Base-by-base conservation (phyloP, 164 flowering plant genomes). In the Euptelea pleiosperma region DNA sequence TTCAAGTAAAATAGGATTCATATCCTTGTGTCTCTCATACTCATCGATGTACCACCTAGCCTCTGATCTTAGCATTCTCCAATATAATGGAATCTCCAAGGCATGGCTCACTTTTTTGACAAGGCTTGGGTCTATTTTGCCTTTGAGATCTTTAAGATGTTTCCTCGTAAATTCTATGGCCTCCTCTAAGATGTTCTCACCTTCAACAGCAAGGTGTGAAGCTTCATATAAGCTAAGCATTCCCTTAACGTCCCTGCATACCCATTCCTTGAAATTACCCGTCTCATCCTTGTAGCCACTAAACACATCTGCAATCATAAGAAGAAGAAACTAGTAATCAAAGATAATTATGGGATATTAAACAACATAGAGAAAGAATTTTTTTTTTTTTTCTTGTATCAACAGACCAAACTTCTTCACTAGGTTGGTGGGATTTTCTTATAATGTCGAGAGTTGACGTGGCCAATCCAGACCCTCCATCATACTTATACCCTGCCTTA, bases 221-320 rank as follows among this genome's bases (percentile, higher is more conserved):
- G 81, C 81, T 60, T 81, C 79, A 41, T 54, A 72, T 31, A 59
- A 76, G 71, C 68, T 70, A 70, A 76, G 22, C 52, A 74, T 5
- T 30, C 70, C 79, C 35, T 67, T 57, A 0, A 66, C 16, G 14
- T 71, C 65, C 2, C 8, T 4, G 12, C 42, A 26, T 4, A 67
- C 26, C 33, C 42, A 41, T 22, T 36, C 46, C 40, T 25, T 37
- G 62, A 70, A 75, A 25, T 34, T 19, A 8, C 72, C 73, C 21
- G 12, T 68, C 30, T 63, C 68, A n/a, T 73, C 76, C 54, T 39
- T 39, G 68, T 64, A 75, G 35, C 24, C 36, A 1, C 28, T 29
- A 6, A 75, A 73, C 4, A 68, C 51, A 34, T 73, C 84, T 79
- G 70, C 24, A 10, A 12, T 11, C 35, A 25, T 24, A 60, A 51